A percentile compares a stretch with the other conserved stretches of the same genome.
Evolutionary conservation across 495 filamentous ascomycete species (phyloP).

Genomic region (Neurospora africana): DNA sequence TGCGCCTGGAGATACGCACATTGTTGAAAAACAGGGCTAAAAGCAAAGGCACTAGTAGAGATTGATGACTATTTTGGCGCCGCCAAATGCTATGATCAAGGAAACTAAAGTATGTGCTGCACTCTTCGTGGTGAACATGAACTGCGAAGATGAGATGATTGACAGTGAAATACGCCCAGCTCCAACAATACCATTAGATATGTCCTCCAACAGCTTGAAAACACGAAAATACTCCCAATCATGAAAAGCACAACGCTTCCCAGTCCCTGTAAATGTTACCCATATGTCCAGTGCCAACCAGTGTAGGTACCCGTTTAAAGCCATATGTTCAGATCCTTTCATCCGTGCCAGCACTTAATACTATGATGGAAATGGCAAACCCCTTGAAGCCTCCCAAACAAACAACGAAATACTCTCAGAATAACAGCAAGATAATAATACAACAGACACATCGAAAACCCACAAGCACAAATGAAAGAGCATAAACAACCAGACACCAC

Average conservation of each 20-base stretch:
- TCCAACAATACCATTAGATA: neutral
- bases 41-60: neutral
- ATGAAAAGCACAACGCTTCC: neutral
- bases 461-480: neutral
- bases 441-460: neutral
- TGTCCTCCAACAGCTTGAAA: neutral
- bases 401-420: neutral
- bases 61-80: neutral
- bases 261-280: neutral
- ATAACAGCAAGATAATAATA: neutral
- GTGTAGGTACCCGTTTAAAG: neutral
- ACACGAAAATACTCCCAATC: neutral
- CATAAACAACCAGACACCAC: neutral
- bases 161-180: neutral
- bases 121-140: neutral
- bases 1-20: neutral
- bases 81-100: neutral
- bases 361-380: neutral
- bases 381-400: neutral
- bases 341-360: neutral
- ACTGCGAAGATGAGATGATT: neutral
- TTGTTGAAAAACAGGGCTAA: neutral
- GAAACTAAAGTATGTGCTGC: neutral
- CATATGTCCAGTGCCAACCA: neutral
- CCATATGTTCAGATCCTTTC: neutral